Evolutionary conservation across 2,329 filamentous ascomycete genomes (phyloP).

Genomic region (Hymenoscyphus infarciens): DNA sequence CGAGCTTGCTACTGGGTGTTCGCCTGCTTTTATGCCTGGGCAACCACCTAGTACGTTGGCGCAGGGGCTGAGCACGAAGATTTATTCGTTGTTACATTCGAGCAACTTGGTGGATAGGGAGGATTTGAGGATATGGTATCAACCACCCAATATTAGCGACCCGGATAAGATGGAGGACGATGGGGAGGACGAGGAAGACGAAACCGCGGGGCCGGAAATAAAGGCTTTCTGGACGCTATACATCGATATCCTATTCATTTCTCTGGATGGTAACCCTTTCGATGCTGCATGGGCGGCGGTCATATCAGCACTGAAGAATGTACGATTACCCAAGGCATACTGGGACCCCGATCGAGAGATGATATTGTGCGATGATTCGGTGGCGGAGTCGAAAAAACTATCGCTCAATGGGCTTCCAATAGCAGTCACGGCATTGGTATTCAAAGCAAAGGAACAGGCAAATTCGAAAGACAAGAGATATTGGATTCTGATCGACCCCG

Average conservation of each 20-base stretch:
- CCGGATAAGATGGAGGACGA: slow-evolving; percentile 42
- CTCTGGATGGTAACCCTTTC: slow-evolving; percentile 85
- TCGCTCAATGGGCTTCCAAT: slow-evolving; percentile 65
- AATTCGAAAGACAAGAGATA: slow-evolving; percentile 49
- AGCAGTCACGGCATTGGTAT: slow-evolving; percentile 74
- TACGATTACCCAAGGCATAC: slow-evolving; percentile 70
- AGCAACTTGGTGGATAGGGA: slow-evolving; percentile 61
- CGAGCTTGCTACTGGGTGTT: slow-evolving; percentile 85
- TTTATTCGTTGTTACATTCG: slow-evolving; percentile 72
- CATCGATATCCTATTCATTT: slow-evolving; percentile 92
- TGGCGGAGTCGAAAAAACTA: slow-evolving; percentile 53
- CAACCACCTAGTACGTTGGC: slow-evolving; percentile 75
- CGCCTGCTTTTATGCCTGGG: slow-evolving; percentile 80
- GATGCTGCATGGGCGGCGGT: slow-evolving; percentile 87
- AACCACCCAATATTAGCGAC: slow-evolving; percentile 45
- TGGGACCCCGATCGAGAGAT: slow-evolving; percentile 82
- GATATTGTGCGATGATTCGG: slow-evolving; percentile 67
- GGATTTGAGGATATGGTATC: slow-evolving; percentile 71
- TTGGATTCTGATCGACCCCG: slow-evolving; percentile 85
- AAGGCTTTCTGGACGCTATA: slow-evolving; percentile 95
- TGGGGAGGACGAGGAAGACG: slow-evolving; percentile 30
- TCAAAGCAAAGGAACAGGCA: slow-evolving; percentile 52
- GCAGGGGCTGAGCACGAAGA: slow-evolving; percentile 74
- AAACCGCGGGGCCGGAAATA: slow-evolving; percentile 45
- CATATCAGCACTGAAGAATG: slow-evolving; percentile 75